Evolutionary conservation across 2,329 filamentous ascomycete species (phyloP).

Genomic region (Fusarium coicis): DNA sequence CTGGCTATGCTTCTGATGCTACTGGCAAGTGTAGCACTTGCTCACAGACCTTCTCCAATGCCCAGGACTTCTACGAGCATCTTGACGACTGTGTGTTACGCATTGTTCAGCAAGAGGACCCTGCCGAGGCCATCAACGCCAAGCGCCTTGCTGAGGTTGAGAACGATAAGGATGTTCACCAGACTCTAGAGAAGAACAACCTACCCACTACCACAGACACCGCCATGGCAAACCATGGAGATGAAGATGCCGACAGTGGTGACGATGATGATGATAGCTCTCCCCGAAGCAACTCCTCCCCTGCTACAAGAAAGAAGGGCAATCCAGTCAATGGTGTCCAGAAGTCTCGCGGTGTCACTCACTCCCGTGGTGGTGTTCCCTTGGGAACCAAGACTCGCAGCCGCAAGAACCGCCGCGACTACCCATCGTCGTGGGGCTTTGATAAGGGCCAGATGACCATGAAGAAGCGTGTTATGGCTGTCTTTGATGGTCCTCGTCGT

Average conservation of each 20-base stretch:
- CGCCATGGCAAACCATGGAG: conserved; percentile 60
- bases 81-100: conserved; percentile 80
- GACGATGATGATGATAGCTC: conserved; percentile 65
- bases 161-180: conserved; percentile 69
- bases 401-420: conserved; percentile 92
- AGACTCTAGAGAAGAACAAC: conserved; percentile 73
- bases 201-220: conserved; percentile 59
- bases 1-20: conserved; percentile 78
- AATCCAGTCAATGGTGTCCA: conserved; percentile 68
- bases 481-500: conserved; percentile 88
- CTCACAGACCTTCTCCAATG: conserved; percentile 87
- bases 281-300: conserved; percentile 57
- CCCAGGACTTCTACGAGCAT: conserved; percentile 99
- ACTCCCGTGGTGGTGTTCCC: conserved; percentile 78
- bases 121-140: conserved; percentile 75
- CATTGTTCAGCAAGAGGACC: conserved; percentile 78
- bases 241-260: conserved; percentile 61
- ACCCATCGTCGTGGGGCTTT: conserved; percentile 93
- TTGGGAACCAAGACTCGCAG: conserved; percentile 69
- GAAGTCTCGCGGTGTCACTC: conserved; percentile 79
- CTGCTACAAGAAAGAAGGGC: conserved; percentile 64
- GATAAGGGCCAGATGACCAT: conserved; percentile 94
- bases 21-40: conserved; percentile 97
- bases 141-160: conserved; percentile 73
- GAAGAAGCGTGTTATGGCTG: conserved; percentile 95